phyloP scores from a whole-genome alignment of 1,139 yeast genomes.

The Blastobotrys arbuscula region DNA sequence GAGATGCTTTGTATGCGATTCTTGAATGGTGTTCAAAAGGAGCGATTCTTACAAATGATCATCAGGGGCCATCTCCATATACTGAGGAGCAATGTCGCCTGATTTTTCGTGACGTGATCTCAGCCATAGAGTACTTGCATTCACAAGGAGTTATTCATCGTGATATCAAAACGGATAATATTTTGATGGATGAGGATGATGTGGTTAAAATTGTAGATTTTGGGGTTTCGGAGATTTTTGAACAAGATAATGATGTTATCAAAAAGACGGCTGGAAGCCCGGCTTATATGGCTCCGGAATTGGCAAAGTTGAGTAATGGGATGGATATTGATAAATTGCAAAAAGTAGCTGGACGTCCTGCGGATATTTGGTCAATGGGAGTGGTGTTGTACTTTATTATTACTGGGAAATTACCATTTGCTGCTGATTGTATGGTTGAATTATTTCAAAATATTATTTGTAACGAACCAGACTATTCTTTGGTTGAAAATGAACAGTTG shows the following conservation, averaged over 20 bases:
- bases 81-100: conserved; percentile 38
- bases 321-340: conserved; percentile 29
- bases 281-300: conserved; percentile 74
- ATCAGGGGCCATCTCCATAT: conserved; percentile 23
- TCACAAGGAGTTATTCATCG: conserved; percentile 91
- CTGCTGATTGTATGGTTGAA: conserved; percentile 42
- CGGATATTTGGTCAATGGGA: conserved; percentile 78
- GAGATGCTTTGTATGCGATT: conserved; percentile 64
- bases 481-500: conserved; percentile 21
- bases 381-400: conserved; percentile 46
- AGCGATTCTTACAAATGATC: conserved; percentile 26
- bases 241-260: conserved; percentile 44
- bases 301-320: conserved; percentile 48
- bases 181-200: conserved; percentile 65
- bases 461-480: conserved; percentile 19
- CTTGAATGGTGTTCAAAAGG: conserved; percentile 64
- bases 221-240: conserved; percentile 76
- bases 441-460: conserved; percentile 36
- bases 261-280: conserved; percentile 77
- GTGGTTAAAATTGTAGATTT: conserved; percentile 89
- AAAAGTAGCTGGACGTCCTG: conserved; percentile 59
- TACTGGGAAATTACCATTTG: conserved; percentile 39
- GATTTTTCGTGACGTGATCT: conserved; percentile 70
- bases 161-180: conserved; percentile 92
- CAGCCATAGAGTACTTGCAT: conserved; percentile 88